Conservation (phyloP, 768 basidiomycete species). For the Suillus spraguei region DNA sequence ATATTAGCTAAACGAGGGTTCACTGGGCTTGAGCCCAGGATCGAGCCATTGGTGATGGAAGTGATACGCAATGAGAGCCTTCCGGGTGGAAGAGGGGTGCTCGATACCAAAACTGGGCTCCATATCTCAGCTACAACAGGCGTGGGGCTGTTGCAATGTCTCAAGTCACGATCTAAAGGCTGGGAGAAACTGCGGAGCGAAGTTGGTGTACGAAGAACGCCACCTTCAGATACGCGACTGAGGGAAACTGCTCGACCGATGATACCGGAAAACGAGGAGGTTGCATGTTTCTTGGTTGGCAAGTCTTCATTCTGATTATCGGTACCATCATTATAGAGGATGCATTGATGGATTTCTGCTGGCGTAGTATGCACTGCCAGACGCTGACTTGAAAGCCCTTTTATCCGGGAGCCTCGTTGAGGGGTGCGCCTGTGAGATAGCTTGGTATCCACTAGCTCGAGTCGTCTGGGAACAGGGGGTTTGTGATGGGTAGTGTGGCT, state of each 20-base stretch:
- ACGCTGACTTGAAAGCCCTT: background rate
- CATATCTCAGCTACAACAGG: background rate
- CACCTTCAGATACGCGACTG: background rate
- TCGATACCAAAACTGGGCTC: background rate
- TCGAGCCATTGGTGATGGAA: background rate
- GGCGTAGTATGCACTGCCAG: background rate
- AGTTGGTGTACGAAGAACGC: background rate
- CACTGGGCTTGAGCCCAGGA: background rate
- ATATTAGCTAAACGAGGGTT: background rate
- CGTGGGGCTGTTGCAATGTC: background rate
- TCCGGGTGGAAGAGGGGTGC: background rate
- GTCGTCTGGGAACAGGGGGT: background rate
- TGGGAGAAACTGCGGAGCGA: background rate
- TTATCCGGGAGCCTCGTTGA: background rate
- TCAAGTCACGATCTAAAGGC: background rate
- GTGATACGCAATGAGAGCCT: background rate
- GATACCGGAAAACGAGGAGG: background rate
- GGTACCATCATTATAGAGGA: background rate
- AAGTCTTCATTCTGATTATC: background rate
- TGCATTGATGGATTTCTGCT: background rate
- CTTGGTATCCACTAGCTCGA: background rate
- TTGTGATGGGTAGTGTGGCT: background rate
- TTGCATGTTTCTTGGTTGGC: background rate
- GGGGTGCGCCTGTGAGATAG: conserved; percentile 5
- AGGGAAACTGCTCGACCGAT: background rate